Percentiles rank a stretch among this genome's conserved stretches.
phyloP scores from a whole-genome alignment of 108 stramenopile genomes.

The Pseudonitzschia delicatissima region DNA sequence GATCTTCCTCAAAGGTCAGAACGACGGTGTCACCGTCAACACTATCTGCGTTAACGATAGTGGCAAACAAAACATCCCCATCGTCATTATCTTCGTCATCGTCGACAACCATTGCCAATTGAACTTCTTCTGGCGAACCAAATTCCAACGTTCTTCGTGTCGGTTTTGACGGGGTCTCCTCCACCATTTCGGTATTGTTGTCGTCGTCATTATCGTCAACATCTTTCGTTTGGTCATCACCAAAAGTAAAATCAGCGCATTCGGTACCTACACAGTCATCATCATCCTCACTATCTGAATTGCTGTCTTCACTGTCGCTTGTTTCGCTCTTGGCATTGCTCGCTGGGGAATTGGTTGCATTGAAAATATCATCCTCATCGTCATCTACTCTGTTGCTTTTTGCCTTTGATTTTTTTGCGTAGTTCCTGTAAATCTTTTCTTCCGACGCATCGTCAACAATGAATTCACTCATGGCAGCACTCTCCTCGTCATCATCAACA shows the following conservation, averaged over 20 bases:
- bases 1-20: slow-evolving; percentile 1
- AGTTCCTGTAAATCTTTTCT: background rate
- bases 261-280: background rate
- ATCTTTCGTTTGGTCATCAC: too few relatives aligned
- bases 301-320: background rate
- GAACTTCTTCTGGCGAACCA: slow-evolving; percentile 22
- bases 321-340: too few relatives aligned
- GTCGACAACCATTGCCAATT: slow-evolving; percentile 26
- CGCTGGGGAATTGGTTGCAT: too few relatives aligned
- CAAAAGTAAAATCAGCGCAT: too few relatives aligned
- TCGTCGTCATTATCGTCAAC: background rate
- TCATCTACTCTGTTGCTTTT: background rate
- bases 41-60: slow-evolving; percentile 23
- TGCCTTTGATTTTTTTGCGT: background rate
- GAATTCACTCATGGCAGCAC: slow-evolving; percentile 16
- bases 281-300: background rate
- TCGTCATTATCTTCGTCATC: slow-evolving; percentile 24
- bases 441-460: slow-evolving; percentile 4
- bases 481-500: slow-evolving; percentile 21
- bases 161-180: slow-evolving; percentile 13
- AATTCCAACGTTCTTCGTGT: background rate
- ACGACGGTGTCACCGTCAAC: slow-evolving; percentile 1
- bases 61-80: slow-evolving; percentile 30
- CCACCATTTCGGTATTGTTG: slow-evolving; percentile 3
- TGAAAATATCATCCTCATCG: background rate